Percentiles rank a stretch among this genome's conserved stretches.
Conservation (phyloP, 2,329 filamentous ascomycete species). For the Aspergillus vadensis region DNA sequence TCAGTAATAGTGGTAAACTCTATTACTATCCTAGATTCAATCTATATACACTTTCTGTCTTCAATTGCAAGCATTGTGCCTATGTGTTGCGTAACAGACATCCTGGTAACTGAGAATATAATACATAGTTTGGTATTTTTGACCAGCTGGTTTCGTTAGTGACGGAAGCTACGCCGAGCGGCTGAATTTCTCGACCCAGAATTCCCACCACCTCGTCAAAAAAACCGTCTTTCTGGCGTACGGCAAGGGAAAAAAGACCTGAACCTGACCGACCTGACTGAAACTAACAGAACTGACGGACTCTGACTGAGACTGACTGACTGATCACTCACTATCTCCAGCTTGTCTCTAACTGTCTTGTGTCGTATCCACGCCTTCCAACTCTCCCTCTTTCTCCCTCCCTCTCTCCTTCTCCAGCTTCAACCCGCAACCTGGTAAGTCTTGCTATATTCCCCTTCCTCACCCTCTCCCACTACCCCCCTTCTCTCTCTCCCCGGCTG, state of each 20-base stretch:
- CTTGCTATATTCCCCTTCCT: slow-evolving; percentile 5
- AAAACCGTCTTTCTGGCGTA: slow-evolving; percentile 21
- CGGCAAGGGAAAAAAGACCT: background rate
- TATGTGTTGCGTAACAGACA: no score
- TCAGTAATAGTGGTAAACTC: background rate
- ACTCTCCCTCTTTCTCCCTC: slow-evolving; percentile 22
- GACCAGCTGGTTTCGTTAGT: slow-evolving; percentile 25
- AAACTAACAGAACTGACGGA: no score
- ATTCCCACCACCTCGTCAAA: slow-evolving; percentile 33
- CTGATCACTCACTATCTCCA: background rate
- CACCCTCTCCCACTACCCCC: background rate
- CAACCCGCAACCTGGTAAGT: slow-evolving; percentile 7
- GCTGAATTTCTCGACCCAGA: slow-evolving; percentile 41
- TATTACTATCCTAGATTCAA: background rate
- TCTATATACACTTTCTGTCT: no score
- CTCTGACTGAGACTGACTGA: slow-evolving; percentile 11
- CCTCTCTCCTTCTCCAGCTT: slow-evolving; percentile 11
- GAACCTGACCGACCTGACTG: slow-evolving; percentile 12
- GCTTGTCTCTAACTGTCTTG: no score
- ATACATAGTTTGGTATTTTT: background rate
- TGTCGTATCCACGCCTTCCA: slow-evolving; percentile 8
- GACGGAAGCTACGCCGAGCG: slow-evolving; percentile 42
- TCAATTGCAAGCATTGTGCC: no score
- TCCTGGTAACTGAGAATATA: background rate
- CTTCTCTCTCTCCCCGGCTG: background rate